A percentile compares a stretch with the other conserved stretches of the same genome.
These are phyloP conservation scores for Penicillium mononematosum DNA, from an alignment of 495 filamentous ascomycete species.

Conservation along the genomic window DNA sequence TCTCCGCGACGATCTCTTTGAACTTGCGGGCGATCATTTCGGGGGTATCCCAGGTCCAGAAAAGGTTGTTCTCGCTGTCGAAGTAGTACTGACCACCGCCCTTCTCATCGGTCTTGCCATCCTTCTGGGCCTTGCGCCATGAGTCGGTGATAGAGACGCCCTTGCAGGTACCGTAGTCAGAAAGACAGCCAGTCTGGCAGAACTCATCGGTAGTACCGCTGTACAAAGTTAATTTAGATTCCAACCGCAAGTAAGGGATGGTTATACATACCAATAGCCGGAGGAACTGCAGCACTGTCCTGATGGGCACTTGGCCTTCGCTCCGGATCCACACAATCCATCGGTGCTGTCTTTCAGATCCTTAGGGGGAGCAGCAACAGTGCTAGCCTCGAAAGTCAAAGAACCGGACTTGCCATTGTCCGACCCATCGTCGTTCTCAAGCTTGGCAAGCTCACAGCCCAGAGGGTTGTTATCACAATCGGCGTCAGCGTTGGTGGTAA, in stretches of 20 bases:
- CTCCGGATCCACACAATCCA: constrained; percentile 33
- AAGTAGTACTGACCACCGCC: constrained; percentile 69
- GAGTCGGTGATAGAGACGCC: constrained; percentile 39
- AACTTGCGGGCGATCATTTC: constrained; percentile 63
- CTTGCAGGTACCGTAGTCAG: constrained; percentile 46
- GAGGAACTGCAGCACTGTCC: constrained; percentile 40
- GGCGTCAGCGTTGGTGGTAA: constrained; percentile 54
- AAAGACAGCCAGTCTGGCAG: constrained; percentile 40
- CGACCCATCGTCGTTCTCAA: constrained; percentile 63
- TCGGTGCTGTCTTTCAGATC: constrained; percentile 48
- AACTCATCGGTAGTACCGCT: constrained; percentile 37
- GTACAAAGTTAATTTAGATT: constrained; percentile 5
- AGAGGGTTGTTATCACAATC: constrained; percentile 49
- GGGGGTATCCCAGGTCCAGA: constrained; percentile 76
- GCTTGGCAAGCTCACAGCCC: constrained; percentile 59
- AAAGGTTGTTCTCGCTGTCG: constrained; percentile 57
- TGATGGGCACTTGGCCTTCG: constrained; percentile 33
- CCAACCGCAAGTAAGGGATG: background rate
- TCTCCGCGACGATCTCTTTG: constrained; percentile 54
- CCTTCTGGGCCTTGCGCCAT: constrained; percentile 48
- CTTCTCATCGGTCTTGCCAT: constrained; percentile 57
- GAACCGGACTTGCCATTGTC: constrained; percentile 63
- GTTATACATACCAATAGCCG: constrained; percentile 37
- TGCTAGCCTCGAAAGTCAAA: constrained; percentile 54
- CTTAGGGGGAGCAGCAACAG: constrained; percentile 47